Percentiles rank a stretch among this genome's conserved stretches.
Evolutionary conservation across 495 filamentous ascomycete genomes (phyloP).

Genomic region (Tetracladium marchalianum): DNA sequence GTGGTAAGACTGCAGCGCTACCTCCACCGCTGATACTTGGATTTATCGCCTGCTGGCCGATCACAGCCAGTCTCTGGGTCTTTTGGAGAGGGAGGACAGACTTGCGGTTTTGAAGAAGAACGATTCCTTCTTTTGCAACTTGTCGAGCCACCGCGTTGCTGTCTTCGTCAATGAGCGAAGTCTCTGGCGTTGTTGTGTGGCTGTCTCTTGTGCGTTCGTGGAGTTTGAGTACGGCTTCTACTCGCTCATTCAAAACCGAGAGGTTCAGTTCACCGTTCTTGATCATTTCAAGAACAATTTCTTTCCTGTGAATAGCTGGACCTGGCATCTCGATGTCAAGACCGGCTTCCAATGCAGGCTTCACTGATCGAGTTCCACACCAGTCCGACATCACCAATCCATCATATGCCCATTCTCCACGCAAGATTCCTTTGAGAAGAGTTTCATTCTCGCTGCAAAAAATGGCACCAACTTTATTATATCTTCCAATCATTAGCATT

Average conservation of each 20-base stretch:
- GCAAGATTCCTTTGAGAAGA: conserved; percentile 49
- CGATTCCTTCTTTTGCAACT: conserved; percentile 44
- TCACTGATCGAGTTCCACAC: conserved; percentile 53
- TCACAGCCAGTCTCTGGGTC: conserved; percentile 22
- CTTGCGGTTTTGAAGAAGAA: conserved; percentile 49
- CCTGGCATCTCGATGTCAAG: conserved; percentile 69
- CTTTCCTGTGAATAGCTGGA: conserved; percentile 51
- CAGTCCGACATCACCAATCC: conserved; percentile 49
- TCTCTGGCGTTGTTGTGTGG: conserved; percentile 32
- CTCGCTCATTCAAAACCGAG: conserved; percentile 47
- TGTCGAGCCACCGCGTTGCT: conserved; percentile 39
- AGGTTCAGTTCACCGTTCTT: conserved; percentile 42
- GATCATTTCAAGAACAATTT: conserved; percentile 43
- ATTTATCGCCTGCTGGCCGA: conserved; percentile 58
- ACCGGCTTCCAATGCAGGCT: conserved; percentile 53
- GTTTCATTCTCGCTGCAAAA: conserved; percentile 55
- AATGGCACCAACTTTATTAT: conserved; percentile 60
- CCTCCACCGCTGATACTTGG: conserved; percentile 59
- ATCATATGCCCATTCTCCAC: conserved; percentile 59
- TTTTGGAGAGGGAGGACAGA: conserved; percentile 44
- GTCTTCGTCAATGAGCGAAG: conserved; percentile 24
- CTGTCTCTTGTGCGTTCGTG: conserved; percentile 43
- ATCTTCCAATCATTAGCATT: conserved; percentile 17
- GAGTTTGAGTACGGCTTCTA: conserved; percentile 46
- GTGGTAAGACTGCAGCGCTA: conserved; percentile 51